Base-by-base conservation (phyloP, 164 flowering plant genomes). In the Brasenia schreberi region DNA sequence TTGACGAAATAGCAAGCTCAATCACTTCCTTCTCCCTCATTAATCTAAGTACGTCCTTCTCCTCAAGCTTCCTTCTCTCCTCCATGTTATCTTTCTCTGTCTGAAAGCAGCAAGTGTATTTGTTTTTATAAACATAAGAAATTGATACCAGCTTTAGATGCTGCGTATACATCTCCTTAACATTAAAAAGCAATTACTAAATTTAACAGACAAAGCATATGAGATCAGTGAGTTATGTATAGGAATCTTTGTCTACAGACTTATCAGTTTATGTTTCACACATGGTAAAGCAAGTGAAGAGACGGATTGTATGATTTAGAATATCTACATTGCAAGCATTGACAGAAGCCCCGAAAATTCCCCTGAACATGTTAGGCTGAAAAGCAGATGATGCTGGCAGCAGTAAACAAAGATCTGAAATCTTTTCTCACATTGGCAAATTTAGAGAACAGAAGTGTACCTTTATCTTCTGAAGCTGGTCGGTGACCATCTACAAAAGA, bases 391-490 rank as follows among this genome's bases (percentile, higher is more conserved):
- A 9, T 49, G 56, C 12, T 4, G 4, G 4, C 56, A 49, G 56
- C 56, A 9, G 16, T 9, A 49, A 49, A 49, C 10, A 49, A 14
- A 49, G 12, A 49, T 14, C 10, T 49, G 56, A 49, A 49, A 49
- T 9, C 4, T 14, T 49, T 49, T 49, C 12, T 49, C 16, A 14
- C 56, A 49, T 49, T 33, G 4, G 39, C 39, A 33, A 49, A 3
- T 49, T 49, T 2, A 49, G 16, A 14, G 56, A 49, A 49, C 56
- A 49, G 56, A 49, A 49, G 12, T 49, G 16, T 71, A 94, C 98
- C 97, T 91, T 87, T 19, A 81, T 75, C 66, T 77, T 83, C 67
- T 82, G 87, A 67, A 94, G 84, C 74, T 84, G 86, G 64, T 76
- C 82, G 78, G 77, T 71, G 42, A 78, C 74, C 76, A 84, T 82